Base-by-base conservation (phyloP, 352 stramenopile species). In the Pythium guiyangense region DNA sequence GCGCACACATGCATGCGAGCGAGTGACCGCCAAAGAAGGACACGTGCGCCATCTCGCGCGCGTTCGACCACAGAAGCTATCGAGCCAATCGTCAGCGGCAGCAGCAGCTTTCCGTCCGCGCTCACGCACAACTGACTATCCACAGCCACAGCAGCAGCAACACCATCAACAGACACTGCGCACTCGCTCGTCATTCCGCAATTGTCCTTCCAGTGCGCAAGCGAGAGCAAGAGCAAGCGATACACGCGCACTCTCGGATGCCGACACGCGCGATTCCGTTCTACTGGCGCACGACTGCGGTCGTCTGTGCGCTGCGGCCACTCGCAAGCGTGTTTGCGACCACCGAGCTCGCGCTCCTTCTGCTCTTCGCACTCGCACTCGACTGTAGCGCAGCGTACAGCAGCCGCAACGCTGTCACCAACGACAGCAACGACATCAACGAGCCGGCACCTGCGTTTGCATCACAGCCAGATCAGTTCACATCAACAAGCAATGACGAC, bases 321-420 rank as follows among this genome's bases (percentile, higher is more conserved):
- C 61, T 72, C 34, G 39, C 52, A 14, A 54, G 53, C 40, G 52
- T 66, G 22, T 63, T 72, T 20, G 45, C 61, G 40, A 10, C 40
- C 6, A 40, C 49, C 4, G 57, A 66, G 45, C 31, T 69, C 25
- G 26, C 51, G 49, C 61, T 72, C 29, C 34, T 72, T n/a, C 31
- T 69, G 27, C 39, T 53, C n/a, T n/a, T 60, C 45, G 49, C 54
- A 0, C 53, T 60, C 34, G 26, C 42, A 20, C 50, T 54, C 25
- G 56, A 69, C 27, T 44, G 25, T 18, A 39, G 17, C 22, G 31
- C 45, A 10, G 9, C 46, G 14, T 34, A 37, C 26, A 22, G 39
- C 39, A 45, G 18, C 14, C 39, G 18, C 39, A 45, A 45, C n/a
- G n/a, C n/a, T n/a, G n/a, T n/a, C n/a, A n/a, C n/a, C 39, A 45